Percentiles rank a stretch among this genome's conserved stretches.
These are phyloP conservation scores for Solanum chaucha DNA, from an alignment of 257 asterid species.

Conservation along the genomic window DNA sequence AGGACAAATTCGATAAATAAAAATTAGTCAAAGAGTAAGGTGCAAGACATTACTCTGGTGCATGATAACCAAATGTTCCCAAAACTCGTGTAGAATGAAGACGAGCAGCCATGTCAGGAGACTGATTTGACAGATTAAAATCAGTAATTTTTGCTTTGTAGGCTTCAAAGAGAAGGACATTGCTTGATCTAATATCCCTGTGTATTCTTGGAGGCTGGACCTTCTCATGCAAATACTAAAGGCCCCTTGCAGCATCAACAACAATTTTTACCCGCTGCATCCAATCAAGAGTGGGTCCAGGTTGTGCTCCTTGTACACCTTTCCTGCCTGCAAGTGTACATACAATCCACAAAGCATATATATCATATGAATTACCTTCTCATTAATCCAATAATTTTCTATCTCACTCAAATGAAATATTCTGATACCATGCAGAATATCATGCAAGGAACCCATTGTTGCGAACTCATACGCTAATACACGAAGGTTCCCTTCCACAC, in stretches of 20 bases:
- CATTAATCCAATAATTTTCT: neutral
- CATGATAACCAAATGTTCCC: conserved; percentile 98
- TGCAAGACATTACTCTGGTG: conserved; percentile 72
- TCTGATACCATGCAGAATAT: conserved; percentile 74
- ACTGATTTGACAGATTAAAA: conserved; percentile 92
- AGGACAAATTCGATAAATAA: neutral
- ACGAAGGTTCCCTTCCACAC: conserved; percentile 81
- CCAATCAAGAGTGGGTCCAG: conserved; percentile 99
- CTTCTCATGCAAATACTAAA: conserved; percentile 91
- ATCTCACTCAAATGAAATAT: neutral
- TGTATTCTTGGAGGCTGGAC: conserved; percentile 73
- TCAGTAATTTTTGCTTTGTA: conserved; percentile 87
- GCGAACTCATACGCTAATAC: conserved; percentile 93
- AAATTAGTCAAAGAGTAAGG: conserved; percentile 1
- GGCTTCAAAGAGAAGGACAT: conserved; percentile 88
- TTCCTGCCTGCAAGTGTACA: conserved; percentile 63
- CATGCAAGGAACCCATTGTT: conserved; percentile 97
- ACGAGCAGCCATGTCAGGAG: conserved; percentile 99
- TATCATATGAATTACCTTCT: neutral
- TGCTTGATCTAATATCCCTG: conserved; percentile 96
- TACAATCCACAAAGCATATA: neutral
- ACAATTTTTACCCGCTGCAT: conserved; percentile 89
- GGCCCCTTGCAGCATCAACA: conserved; percentile 95
- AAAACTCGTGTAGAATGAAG: conserved; percentile 95
- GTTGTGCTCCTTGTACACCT: conserved; percentile 98